These are phyloP conservation scores for Vachellia pachyceras DNA, from an alignment of 306 rosid genomes.

Conservation along the genomic window DNA sequence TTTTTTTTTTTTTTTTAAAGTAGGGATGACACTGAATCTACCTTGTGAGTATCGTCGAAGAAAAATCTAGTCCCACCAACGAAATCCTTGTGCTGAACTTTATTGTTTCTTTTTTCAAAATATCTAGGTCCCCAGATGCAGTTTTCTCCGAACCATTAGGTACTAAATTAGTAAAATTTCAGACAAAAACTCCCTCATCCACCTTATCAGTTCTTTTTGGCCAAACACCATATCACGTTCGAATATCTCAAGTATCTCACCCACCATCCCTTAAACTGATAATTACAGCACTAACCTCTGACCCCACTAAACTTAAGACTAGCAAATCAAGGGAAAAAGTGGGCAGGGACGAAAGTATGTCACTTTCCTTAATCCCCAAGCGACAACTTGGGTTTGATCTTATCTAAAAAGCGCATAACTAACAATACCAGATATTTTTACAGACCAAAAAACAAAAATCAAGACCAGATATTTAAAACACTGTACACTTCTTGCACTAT, in stretches of 20 bases:
- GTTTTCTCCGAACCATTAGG: neutral
- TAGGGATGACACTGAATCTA: neutral
- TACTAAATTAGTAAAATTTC: neutral
- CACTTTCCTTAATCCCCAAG: conserved; percentile 9
- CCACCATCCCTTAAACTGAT: neutral
- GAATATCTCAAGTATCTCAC: neutral
- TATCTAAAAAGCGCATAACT: conserved; percentile 8
- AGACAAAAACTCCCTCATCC: neutral
- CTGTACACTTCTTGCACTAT: neutral
- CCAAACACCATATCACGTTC: neutral
- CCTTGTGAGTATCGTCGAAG: neutral
- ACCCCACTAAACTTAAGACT: conserved; percentile 9
- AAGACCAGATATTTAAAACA: conserved; percentile 10
- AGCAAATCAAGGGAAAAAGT: neutral
- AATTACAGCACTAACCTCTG: neutral
- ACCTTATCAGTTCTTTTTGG: neutral
- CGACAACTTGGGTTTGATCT: conserved; percentile 1
- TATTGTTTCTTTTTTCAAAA: neutral
- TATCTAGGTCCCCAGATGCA: neutral
- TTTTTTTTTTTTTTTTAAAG: neutral
- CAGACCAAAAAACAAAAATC: neutral
- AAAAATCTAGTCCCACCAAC: neutral
- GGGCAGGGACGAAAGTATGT: neutral
- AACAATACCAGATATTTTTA: conserved; percentile 8
- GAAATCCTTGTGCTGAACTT: neutral